Evolutionary conservation across 768 basidiomycete species (phyloP), one percentile per base, ranked within the genome.

Genomic region (Boletus vinaceobasis): DNA sequence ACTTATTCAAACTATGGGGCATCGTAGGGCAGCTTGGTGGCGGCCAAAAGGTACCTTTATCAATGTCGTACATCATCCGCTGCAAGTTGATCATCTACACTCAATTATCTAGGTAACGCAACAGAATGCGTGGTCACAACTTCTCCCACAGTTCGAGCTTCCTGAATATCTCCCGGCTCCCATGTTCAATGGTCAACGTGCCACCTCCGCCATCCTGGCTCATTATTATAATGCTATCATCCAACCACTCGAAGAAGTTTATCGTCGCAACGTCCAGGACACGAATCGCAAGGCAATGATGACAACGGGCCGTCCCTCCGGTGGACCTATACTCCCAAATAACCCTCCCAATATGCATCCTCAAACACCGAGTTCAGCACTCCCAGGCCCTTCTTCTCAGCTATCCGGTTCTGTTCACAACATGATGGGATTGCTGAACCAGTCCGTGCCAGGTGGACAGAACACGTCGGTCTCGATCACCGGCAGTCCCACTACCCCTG

Each of bases 1-100:
- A 88, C 65, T 68, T 93, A n/a, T 85, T 87, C 69, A 87, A 78
- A 64, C 71, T 93, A 10, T 92, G 86, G 84, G 76, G 75, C 13
- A 57, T 81, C 39, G 85, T 88, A 43, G 72, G 73, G 53, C 78
- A 82, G 58, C 61, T 72, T 35, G 90, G 91, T 26, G 90, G 90
- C 29, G 74, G 75, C 17, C 68, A 72, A 57, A 81, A 78, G 63
- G 90, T 90, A 72, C 63, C 80, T 74, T 50, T 19, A 40, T 62
- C 54, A 43, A 48, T 50, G 26, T 44, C 55, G 48, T 46, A 32
- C 52, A 52, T 60, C 57, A 26, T 55, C 55, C 56, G 42, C 48
- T 48, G 32, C 48, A 55, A 60, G 58, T 55, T 60, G 50, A 48
- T 56, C 29, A 52, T 47, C 35, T 26, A 32, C 50, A 40, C 38